These are phyloP conservation scores for Ceriops zippeliana DNA, from an alignment of 345 rosid species.

Conservation along the genomic window DNA sequence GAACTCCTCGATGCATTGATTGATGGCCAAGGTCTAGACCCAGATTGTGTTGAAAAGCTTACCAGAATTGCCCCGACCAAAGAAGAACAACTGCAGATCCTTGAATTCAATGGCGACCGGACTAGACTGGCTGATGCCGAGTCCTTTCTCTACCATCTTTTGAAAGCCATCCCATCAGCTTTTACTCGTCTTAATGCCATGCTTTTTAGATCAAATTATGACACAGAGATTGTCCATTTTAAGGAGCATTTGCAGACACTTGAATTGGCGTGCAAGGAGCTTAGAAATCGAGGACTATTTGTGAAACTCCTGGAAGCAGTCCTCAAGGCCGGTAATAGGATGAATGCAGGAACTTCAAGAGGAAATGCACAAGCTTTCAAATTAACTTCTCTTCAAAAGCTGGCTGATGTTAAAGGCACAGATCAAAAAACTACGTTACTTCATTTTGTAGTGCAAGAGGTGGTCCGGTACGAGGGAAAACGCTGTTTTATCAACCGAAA, in stretches of 20 bases:
- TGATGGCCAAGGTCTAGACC: constrained; percentile 51
- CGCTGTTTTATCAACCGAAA: constrained; percentile 53
- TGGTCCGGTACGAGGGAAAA: constrained; percentile 72
- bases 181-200: constrained; percentile 58
- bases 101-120: constrained; percentile 52
- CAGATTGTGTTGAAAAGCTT: constrained; percentile 72
- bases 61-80: constrained; percentile 57
- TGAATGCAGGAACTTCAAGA: constrained; percentile 88
- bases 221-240: constrained; percentile 49
- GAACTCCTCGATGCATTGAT: constrained; percentile 55
- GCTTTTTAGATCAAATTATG: constrained; percentile 61
- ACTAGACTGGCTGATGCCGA: constrained; percentile 66
- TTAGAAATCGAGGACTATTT: constrained; percentile 65
- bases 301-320: constrained; percentile 84
- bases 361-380: constrained; percentile 90
- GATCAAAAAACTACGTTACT: constrained; percentile 81
- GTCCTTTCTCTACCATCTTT: constrained; percentile 61
- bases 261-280: constrained; percentile 67
- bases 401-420: constrained; percentile 75
- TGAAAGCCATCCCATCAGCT: constrained; percentile 67
- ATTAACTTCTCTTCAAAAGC: constrained; percentile 64
- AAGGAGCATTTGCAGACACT: constrained; percentile 44
- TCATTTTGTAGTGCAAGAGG: constrained; percentile 83
- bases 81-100: constrained; percentile 61
- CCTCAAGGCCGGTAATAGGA: constrained; percentile 87